These are phyloP conservation scores for Hymenoscyphus fructigenus DNA, from an alignment of 2,329 filamentous ascomycete species.

Conservation along the genomic window DNA sequence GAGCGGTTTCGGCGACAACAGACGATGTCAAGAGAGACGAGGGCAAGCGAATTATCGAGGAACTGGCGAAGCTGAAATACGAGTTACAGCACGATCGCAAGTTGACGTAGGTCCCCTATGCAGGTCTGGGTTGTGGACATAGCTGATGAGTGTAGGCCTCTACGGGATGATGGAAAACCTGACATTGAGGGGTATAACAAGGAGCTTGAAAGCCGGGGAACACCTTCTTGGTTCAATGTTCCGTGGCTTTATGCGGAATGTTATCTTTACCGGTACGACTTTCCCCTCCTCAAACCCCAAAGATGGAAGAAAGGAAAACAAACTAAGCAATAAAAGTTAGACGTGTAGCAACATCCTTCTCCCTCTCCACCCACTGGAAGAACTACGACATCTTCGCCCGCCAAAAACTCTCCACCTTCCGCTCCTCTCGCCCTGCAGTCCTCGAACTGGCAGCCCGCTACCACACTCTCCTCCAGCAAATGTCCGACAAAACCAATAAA, in stretches of 20 bases:
- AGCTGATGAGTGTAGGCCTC: constrained; percentile 59
- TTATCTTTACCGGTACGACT: constrained; percentile 73
- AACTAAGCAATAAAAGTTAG: constrained; percentile 45
- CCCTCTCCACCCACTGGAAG: constrained; percentile 78
- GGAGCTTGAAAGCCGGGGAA: constrained; percentile 73
- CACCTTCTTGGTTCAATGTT: constrained; percentile 76
- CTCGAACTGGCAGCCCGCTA: constrained; percentile 80
- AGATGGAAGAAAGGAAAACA: too few species aligned
- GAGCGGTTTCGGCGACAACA: constrained; percentile 54
- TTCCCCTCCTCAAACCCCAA: background rate
- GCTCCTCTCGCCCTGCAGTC: constrained; percentile 83
- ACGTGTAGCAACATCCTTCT: constrained; percentile 78
- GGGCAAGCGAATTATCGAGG: constrained; percentile 81
- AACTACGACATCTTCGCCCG: constrained; percentile 84
- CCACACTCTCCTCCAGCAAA: constrained; percentile 67
- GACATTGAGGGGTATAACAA: constrained; percentile 80
- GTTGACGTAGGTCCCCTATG: constrained; percentile 59
- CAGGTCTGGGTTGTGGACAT: background rate
- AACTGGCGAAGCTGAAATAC: constrained; percentile 84
- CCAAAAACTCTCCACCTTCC: constrained; percentile 90
- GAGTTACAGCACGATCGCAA: constrained; percentile 87
- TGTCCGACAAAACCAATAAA: constrained; percentile 49
- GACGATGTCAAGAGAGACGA: constrained; percentile 69
- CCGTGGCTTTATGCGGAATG: constrained; percentile 93
- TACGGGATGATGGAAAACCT: constrained; percentile 35